Percentiles rank a stretch among this genome's conserved stretches.
phyloP scores from a whole-genome alignment of 1,139 yeast species.

The Hansenula sp. region DNA sequence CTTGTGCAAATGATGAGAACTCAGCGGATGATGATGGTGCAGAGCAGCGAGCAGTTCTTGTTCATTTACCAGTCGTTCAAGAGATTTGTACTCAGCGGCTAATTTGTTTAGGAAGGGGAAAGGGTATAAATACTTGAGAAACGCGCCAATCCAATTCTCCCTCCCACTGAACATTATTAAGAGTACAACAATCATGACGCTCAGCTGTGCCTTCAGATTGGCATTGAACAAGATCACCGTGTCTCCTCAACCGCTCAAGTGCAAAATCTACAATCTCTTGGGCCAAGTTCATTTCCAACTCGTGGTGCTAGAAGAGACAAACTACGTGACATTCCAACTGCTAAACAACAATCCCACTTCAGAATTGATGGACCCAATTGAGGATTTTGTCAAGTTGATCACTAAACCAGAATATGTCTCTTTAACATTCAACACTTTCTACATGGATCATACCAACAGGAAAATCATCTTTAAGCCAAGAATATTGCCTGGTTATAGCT shows the following conservation, averaged over 20 bases:
- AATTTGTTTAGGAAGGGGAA: not conserved
- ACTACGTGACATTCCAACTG: constrained; percentile 16
- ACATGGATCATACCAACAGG: constrained; percentile 13
- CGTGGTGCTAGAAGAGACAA: constrained; percentile 15
- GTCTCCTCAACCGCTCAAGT: constrained; percentile 1
- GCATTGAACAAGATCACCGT: constrained; percentile 17
- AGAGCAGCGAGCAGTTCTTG: constrained; percentile 50
- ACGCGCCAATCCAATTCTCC: not conserved
- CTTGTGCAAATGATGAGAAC: constrained; percentile 45
- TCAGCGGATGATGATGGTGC: constrained; percentile 67
- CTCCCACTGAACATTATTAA: too few relatives aligned
- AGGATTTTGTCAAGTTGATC: constrained; percentile 16
- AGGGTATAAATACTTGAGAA: not conserved
- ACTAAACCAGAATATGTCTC: constrained; percentile 21
- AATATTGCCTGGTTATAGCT: constrained; percentile 16
- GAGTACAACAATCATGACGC: constrained; percentile 16
- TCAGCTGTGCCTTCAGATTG: constrained; percentile 14
- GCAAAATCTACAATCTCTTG: constrained; percentile 3
- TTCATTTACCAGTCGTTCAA: constrained; percentile 39
- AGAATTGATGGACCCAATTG: constrained; percentile 7
- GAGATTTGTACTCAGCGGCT: constrained; percentile 1
- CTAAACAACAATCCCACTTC: constrained; percentile 5
- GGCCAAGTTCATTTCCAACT: constrained; percentile 9
- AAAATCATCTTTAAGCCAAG: constrained; percentile 17
- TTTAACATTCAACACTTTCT: constrained; percentile 18